phyloP scores from a whole-genome alignment of 192 early-diverging fungal genomes.

The Backusella sp. region DNA sequence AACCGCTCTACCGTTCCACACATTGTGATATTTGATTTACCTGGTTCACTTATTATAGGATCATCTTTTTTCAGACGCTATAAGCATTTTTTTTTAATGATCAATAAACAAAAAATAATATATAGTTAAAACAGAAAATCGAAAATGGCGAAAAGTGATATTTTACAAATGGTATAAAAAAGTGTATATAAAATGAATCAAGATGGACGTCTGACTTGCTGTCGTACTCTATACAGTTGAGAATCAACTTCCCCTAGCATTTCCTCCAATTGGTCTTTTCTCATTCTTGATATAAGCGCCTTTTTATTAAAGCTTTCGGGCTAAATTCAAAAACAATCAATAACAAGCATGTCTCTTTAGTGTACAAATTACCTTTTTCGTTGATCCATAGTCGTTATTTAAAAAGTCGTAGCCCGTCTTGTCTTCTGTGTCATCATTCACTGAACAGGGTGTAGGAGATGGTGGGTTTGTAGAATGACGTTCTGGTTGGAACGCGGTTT shows the following conservation, averaged over 20 bases:
- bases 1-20: no score
- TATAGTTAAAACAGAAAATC: neutral
- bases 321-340: neutral
- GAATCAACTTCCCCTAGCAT: slow-evolving; percentile 48
- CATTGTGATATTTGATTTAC: no score
- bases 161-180: slow-evolving; percentile 3
- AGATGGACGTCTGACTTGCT: slow-evolving; percentile 34
- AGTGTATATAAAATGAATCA: neutral
- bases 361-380: neutral
- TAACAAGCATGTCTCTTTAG: no score
- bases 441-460: slow-evolving; percentile 1
- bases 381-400: neutral
- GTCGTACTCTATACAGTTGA: slow-evolving; percentile 45
- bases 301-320: slow-evolving; percentile 33
- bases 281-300: slow-evolving; percentile 40
- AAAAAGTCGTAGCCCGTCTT: neutral
- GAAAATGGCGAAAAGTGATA: neutral
- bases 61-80: neutral
- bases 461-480: neutral
- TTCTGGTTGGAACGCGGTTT: slow-evolving; percentile 6
- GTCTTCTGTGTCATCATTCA: neutral
- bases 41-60: neutral
- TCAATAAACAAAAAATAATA: neutral
- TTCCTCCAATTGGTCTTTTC: slow-evolving; percentile 51
- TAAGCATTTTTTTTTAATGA: neutral